A percentile compares a stretch with the other conserved stretches of the same genome.
Evolutionary conservation across 371 early-diverging fungal species (phyloP).

Genomic region (Mucor racemosus): DNA sequence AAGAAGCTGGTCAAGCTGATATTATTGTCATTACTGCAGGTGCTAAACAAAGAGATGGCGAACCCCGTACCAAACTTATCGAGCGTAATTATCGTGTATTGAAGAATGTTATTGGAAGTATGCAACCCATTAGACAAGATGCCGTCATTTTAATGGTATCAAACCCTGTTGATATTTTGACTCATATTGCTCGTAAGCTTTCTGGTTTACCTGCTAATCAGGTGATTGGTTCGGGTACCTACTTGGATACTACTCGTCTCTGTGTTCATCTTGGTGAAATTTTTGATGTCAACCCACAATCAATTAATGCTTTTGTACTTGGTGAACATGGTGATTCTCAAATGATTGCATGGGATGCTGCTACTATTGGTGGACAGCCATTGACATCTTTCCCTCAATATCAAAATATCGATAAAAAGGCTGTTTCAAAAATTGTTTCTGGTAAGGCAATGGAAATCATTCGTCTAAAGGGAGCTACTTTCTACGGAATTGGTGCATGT

Average conservation of each 20-base stretch:
- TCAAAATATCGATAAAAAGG: slow-evolving; percentile 54
- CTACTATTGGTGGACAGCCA: slow-evolving; percentile 76
- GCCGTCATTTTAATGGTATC: slow-evolving; percentile 80
- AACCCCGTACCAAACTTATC: slow-evolving; percentile 77
- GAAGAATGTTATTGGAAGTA: slow-evolving; percentile 65
- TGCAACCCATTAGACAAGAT: slow-evolving; percentile 76
- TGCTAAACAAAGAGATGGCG: slow-evolving; percentile 82
- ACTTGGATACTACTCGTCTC: slow-evolving; percentile 80
- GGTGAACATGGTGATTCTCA: slow-evolving; percentile 92
- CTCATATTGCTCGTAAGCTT: slow-evolving; percentile 80
- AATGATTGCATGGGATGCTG: slow-evolving; percentile 82
- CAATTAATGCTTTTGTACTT: slow-evolving; percentile 82
- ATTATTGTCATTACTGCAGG: slow-evolving; percentile 90
- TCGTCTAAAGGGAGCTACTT: slow-evolving; percentile 84
- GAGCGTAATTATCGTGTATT: slow-evolving; percentile 83
- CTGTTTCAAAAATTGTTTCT: slow-evolving; percentile 59
- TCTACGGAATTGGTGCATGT: slow-evolving; percentile 88
- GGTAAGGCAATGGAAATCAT: slow-evolving; percentile 88
- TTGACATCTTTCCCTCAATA: slow-evolving; percentile 69
- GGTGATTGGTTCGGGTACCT: slow-evolving; percentile 89
- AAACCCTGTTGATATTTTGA: slow-evolving; percentile 85
- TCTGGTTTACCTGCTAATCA: slow-evolving; percentile 78
- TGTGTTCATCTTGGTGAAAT: slow-evolving; percentile 65
- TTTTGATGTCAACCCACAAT: slow-evolving; percentile 67
- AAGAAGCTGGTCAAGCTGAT: slow-evolving; percentile 85